Base-by-base conservation (phyloP, 805 yeast species). In the Myxozyma lipomycoides region DNA sequence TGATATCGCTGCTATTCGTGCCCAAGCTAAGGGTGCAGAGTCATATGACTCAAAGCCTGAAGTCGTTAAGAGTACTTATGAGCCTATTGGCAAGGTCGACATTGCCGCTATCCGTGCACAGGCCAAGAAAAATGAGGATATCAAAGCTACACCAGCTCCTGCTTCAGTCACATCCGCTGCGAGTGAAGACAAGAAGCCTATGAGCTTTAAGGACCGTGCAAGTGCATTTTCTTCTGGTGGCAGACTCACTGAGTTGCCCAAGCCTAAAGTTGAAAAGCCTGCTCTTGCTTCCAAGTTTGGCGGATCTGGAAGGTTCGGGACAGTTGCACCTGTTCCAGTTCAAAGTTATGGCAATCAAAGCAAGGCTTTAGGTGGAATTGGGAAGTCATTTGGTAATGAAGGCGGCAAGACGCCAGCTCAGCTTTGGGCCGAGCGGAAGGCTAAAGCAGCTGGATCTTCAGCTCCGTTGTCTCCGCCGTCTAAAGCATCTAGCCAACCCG, bases 351-450 rank as follows among this genome's bases (percentile, higher is more conserved):
- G 82, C 47, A 19, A 35, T 2, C 35, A 19, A 5, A 21, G 49
- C 10, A 48, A 46, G 28, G 45, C 47, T 18, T 17, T 51, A 10
- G 55, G 57, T 3, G 91, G 87, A 36, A 70, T 81, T 44, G 74
- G 79, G 25, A 75, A 79, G 65, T 69, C 69, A 61, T 83, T 78
- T 65, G 93, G 78, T 55, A 71, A 83, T 47, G 78, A 78, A 55
- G 78, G 76, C 54, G 96, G 95, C 54, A 86, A 87, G 68, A 85
- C 95, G 5, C 96, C 97, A 22, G 96, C 96, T 25, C 96, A 89
- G 70, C 62, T 86, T 25, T 89, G 97, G 97, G 97, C 96, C 22
- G 96, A 85, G 65, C 85, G 83, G 71, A 81, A 83, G 64, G 95
- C 59, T 2, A 61, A 77, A 74, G 59, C 70, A 72, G 40, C 62